These are phyloP conservation scores for Austroboletus niveus DNA, from an alignment of 1,284 basidiomycete species.

Conservation along the genomic window DNA sequence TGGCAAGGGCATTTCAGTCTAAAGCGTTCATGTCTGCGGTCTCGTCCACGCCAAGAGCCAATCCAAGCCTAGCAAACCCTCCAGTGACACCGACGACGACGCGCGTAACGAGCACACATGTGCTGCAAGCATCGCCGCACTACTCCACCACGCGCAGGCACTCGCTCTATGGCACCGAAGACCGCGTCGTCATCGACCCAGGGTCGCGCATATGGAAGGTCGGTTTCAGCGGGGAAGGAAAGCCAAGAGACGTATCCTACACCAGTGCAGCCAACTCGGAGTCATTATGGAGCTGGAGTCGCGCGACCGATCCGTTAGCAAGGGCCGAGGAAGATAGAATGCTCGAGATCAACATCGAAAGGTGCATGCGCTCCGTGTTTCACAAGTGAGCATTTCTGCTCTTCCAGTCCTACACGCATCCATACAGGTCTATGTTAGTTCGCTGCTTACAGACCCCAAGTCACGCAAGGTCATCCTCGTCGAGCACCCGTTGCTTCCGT, in stretches of 20 bases:
- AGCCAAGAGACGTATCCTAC: constrained; percentile 74
- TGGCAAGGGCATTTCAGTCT: background rate
- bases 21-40: constrained; percentile 22
- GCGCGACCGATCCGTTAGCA: constrained; percentile 52
- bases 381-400: constrained; percentile 67
- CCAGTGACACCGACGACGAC: constrained; percentile 50
- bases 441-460: constrained; percentile 90
- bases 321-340: constrained; percentile 70
- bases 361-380: constrained; percentile 73
- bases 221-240: constrained; percentile 87
- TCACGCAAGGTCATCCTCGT: constrained; percentile 90
- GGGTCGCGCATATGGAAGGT: constrained; percentile 86
- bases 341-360: constrained; percentile 67
- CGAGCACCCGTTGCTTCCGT: constrained; percentile 85
- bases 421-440: constrained; percentile 44
- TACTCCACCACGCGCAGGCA: constrained; percentile 75
- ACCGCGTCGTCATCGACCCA: constrained; percentile 81
- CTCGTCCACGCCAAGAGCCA: constrained; percentile 27
- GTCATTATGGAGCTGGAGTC: constrained; percentile 59
- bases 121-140: constrained; percentile 69
- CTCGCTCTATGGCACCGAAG: constrained; percentile 84
- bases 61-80: constrained; percentile 16
- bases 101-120: constrained; percentile 45
- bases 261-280: constrained; percentile 41
- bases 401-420: constrained; percentile 5